Conservation (phyloP, 2,329 filamentous ascomycete genomes). For the Ambrosiella xylebori region DNA sequence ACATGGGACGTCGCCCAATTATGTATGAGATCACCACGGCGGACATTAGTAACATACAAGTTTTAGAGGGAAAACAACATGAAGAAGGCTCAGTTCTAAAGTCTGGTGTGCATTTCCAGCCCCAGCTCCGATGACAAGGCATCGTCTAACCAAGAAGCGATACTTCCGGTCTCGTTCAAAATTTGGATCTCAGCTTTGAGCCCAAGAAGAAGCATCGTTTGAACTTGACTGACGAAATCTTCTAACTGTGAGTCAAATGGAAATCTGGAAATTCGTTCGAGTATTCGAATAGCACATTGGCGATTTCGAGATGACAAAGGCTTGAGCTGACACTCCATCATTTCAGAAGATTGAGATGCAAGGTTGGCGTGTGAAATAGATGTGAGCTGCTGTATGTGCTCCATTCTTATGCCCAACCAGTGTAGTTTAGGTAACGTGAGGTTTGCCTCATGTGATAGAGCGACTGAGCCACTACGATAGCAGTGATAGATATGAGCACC, state of each 20-base stretch:
- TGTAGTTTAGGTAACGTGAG: conserved; percentile 32
- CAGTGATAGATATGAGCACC: conserved; percentile 57
- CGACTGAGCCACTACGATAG: conserved; percentile 53
- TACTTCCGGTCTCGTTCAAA: conserved; percentile 37
- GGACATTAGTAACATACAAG: too few species aligned
- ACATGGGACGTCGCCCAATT: too few species aligned
- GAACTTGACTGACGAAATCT: conserved; percentile 39
- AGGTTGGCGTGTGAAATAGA: background rate
- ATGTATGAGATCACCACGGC: too few species aligned
- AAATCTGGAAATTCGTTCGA: conserved; percentile 26
- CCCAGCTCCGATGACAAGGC: background rate
- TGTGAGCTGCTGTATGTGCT: conserved; percentile 21
- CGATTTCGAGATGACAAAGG: conserved; percentile 39
- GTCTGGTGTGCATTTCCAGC: conserved; percentile 13
- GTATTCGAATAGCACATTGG: conserved; percentile 34
- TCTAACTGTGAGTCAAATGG: conserved; percentile 18
- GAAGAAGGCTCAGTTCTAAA: too few species aligned
- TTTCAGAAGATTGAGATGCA: background rate
- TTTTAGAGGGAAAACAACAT: too few species aligned
- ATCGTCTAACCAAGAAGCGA: conserved; percentile 32
- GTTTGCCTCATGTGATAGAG: conserved; percentile 41
- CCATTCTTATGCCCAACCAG: conserved; percentile 46
- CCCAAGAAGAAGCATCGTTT: conserved; percentile 56
- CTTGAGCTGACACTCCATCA: conserved; percentile 15
- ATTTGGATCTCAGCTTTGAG: conserved; percentile 65